Base-by-base conservation (phyloP, 2,329 filamentous ascomycete genomes). In the Xylaria sp. region DNA sequence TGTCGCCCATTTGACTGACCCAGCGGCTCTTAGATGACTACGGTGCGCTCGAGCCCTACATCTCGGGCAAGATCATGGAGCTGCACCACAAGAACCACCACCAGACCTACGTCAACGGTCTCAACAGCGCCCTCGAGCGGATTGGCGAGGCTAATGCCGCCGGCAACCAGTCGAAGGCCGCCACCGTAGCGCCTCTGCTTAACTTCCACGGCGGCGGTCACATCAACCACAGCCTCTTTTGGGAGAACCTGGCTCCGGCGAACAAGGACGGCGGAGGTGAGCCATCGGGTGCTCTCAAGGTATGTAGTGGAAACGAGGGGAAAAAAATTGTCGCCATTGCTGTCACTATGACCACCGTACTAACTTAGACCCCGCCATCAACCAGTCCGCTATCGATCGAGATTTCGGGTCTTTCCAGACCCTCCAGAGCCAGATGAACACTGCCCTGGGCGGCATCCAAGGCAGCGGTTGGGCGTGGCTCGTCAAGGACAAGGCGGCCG, bases 21-120 rank as follows among this genome's bases (percentile, higher is more conserved):
- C 39, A n/a, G 20, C n/a, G 36, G 18, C 62, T 23, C 49, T 13
- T 74, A 97, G 95, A 98, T 81, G 96, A 98, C 87, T 99, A 98
- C 82, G 93, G 92, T 80, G 96, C 94, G 62, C 94, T 99, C 77
- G 96, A 99, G 85, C 89, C 89, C 60, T 79, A 86, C 72, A 85
- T 94, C 83, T 92, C 90, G 59, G 91, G 91, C 81, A 89, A 93
- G 82, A 94, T 94, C 84, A 94, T 94, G 92, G 91, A 94, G 82
- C 86, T 94, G 49, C 92, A 94, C 85, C 90, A 94, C 87, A 90
- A 88, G 82, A 92, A 91, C 79, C 92, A 94, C 86, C 92, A 94
- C 85, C 88, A 93, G 81, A 92, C 92, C 77, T 94, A 94, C 81
- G 92, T 94, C 74, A 94, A 87, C 80, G 89, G 88, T 77, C 90